phyloP scores from a whole-genome alignment of 192 early-diverging fungal species.

The Geranomyces michiganensis region DNA sequence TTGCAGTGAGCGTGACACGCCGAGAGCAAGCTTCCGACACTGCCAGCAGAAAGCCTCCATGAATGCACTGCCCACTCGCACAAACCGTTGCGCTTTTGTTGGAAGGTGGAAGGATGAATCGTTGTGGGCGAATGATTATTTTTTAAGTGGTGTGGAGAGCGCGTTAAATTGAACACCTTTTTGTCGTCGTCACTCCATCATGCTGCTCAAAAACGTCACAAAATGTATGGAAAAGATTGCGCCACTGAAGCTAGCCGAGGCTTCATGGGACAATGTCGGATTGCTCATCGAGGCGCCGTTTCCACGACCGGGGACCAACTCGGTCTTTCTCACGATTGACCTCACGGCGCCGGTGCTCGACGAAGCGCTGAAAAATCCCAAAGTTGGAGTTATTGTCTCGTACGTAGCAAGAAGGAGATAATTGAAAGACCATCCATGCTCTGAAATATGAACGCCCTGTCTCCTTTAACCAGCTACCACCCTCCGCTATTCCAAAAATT shows the following conservation, averaged over 20 bases:
- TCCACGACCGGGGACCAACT: slow-evolving; percentile 67
- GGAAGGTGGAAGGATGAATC: too few species aligned
- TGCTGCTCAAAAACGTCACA: slow-evolving; percentile 58
- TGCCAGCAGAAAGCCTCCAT: too few species aligned
- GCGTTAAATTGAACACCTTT: too few species aligned
- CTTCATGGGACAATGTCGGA: slow-evolving; percentile 94
- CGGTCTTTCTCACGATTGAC: slow-evolving; percentile 91
- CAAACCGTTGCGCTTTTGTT: too few species aligned
- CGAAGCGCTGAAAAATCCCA: slow-evolving; percentile 73
- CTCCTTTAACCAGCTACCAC: slow-evolving; percentile 66
- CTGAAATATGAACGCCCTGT: background rate
- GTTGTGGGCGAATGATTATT: too few species aligned
- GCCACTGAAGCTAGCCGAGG: slow-evolving; percentile 78
- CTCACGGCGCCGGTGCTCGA: slow-evolving; percentile 77
- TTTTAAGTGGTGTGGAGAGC: too few species aligned
- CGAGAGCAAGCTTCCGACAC: too few species aligned
- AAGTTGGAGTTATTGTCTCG: slow-evolving; percentile 83
- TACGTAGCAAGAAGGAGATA: slow-evolving; percentile 10
- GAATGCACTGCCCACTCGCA: too few species aligned
- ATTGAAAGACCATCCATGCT: background rate
- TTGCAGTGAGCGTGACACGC: too few species aligned
- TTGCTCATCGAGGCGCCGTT: slow-evolving; percentile 84
- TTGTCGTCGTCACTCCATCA: too few species aligned
- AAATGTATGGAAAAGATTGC: slow-evolving; percentile 80
- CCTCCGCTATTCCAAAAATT: slow-evolving; percentile 87